Evolutionary conservation across 257 asterid species (phyloP), one percentile per base, ranked within the genome.

Genomic region (Lithospermum erythrorhizon): DNA sequence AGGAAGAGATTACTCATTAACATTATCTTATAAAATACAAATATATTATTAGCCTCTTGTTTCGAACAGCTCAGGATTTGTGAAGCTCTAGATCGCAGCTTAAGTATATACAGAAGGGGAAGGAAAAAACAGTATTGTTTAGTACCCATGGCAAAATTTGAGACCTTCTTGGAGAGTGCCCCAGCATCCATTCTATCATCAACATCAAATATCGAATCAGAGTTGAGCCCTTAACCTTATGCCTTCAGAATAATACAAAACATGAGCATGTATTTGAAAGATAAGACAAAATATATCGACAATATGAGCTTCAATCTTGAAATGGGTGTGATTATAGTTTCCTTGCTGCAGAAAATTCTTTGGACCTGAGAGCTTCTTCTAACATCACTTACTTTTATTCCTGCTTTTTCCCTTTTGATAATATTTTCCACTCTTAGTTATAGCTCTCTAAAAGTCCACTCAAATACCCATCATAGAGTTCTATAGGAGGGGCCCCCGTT

Each of bases 141-240:
- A 45, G 62, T 91, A 88, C 98, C 98, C 94, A 91, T 81, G 80
- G 86, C 68, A 66, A 81, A 91, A 52, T 73, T 89, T 2, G 94
- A 61, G 70, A 80, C 69, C 82, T 84, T 91, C 84, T 75, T 79
- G 53, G 95, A 76, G 63, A 91, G 74, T 51, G 81, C 61, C 65
- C 86, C 87, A 64, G 76, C 79, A 79, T 88, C 95, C 63, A 88
- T 55, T 61, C 72, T 59, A 32, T 62, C 76, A 57, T 88, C 98
- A 54, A 78, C 82, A 25, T 91, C 95, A 75, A 91, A 91, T 77
- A 91, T 72, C 35, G 98, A 70, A 90, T 68, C 96, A 96, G 85
- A 22, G 86, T 67, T 59, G 97, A 87, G 74, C 94, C 88, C 78
- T 80, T 90, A 64, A 83, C 96, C 96, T n/a, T 94, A 82, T 61